A percentile compares a stretch with the other conserved stretches of the same genome.
Evolutionary conservation across 2,329 filamentous ascomycete genomes (phyloP).

Genomic region (Pezicula carpinea): DNA sequence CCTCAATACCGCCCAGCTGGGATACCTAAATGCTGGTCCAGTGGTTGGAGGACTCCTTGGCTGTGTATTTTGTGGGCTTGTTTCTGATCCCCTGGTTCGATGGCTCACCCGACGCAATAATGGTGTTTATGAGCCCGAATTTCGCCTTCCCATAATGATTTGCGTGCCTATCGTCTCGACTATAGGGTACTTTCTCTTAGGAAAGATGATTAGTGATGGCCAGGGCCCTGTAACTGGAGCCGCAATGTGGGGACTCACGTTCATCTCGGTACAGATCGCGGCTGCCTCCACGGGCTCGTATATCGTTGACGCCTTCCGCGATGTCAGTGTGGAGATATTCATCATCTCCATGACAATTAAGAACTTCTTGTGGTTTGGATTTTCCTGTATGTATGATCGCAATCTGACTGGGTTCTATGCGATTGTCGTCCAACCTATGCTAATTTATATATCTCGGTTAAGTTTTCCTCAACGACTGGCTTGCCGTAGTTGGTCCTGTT

Average conservation of each 20-base stretch:
- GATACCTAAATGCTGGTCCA: slow-evolving; percentile 35
- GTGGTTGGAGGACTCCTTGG: slow-evolving; percentile 32
- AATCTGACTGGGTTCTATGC: no score
- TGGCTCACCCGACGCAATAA: not conserved
- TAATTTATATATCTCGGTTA: no score
- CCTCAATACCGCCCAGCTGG: slow-evolving; percentile 34
- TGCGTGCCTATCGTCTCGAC: slow-evolving; percentile 21
- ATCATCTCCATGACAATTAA: slow-evolving; percentile 39
- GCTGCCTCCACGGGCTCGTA: not conserved
- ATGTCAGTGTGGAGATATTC: slow-evolving; percentile 37
- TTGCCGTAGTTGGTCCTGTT: not conserved
- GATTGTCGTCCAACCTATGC: no score
- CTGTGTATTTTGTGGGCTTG: not conserved
- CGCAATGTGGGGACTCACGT: not conserved
- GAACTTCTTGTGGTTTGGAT: slow-evolving; percentile 37
- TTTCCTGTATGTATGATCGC: slow-evolving; percentile 9
- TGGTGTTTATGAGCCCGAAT: slow-evolving; percentile 6
- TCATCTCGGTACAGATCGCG: not conserved
- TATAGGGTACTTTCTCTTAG: slow-evolving; percentile 24
- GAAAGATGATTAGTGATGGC: not conserved
- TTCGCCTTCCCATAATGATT: slow-evolving; percentile 21
- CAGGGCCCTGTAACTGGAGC: not conserved
- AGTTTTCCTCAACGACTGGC: slow-evolving; percentile 1
- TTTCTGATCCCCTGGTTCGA: not conserved
- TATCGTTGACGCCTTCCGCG: slow-evolving; percentile 30